Conservation (phyloP, 2,329 filamentous ascomycete genomes). For the Tolypocladium tropicale region DNA sequence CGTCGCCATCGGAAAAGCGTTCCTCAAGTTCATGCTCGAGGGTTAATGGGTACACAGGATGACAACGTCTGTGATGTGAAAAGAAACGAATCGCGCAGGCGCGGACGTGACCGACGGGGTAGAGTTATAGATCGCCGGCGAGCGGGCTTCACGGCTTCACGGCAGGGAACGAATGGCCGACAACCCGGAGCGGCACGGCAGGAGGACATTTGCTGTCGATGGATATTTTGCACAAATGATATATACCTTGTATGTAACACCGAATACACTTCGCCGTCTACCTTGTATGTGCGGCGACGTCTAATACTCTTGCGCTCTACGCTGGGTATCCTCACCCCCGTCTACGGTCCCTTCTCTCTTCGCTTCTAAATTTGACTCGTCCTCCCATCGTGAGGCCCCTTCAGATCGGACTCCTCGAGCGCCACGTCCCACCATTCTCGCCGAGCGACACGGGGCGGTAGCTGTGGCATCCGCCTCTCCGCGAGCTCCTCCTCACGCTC, state of each 20-base stretch:
- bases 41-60: conserved; percentile 11
- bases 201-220: background rate
- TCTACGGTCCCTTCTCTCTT: background rate
- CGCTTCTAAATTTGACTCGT: background rate
- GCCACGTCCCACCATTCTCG: conserved; percentile 20
- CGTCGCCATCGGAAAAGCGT: conserved; percentile 59
- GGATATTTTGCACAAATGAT: background rate
- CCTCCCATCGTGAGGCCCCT: background rate
- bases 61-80: too few relatives aligned
- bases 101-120: background rate
- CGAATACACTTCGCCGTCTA: background rate
- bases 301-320: background rate
- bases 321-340: background rate
- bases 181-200: too few relatives aligned
- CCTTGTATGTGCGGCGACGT: background rate
- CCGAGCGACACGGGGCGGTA: conserved; percentile 6
- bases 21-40: conserved; percentile 67
- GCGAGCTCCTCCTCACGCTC: conserved; percentile 39
- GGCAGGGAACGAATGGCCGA: background rate
- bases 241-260: background rate
- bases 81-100: background rate
- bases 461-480: conserved; percentile 17
- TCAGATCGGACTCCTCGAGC: conserved; percentile 1
- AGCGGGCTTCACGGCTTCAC: conserved; percentile 1
- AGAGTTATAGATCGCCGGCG: background rate